Percentiles rank a stretch among this genome's conserved stretches.
These are phyloP conservation scores for Phyllosticta paracitricarpa DNA, from an alignment of 2,329 filamentous ascomycete genomes.

Conservation along the genomic window DNA sequence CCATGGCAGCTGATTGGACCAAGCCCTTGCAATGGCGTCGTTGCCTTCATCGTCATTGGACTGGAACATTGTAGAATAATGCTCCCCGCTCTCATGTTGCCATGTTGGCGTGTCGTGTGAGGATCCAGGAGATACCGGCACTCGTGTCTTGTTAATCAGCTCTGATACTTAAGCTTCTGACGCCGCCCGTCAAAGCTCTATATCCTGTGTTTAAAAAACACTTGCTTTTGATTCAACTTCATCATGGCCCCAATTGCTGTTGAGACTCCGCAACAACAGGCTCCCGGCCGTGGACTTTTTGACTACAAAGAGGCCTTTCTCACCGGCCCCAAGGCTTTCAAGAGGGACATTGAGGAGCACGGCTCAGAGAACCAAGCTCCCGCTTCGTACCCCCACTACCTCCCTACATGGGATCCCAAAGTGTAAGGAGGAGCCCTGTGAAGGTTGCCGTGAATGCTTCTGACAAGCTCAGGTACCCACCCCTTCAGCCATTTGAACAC, in stretches of 20 bases:
- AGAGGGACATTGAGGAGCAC: constrained; percentile 43
- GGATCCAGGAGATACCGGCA: not conserved
- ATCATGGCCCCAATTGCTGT: constrained; percentile 8
- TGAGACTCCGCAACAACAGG: constrained; percentile 1
- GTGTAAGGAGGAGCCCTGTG: constrained; percentile 23
- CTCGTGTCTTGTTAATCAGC: not conserved
- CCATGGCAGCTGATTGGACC: constrained; percentile 4
- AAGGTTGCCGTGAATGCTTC: constrained; percentile 7
- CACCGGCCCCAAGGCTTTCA: constrained; percentile 32
- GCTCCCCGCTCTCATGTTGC: not conserved
- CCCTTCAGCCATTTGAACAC: constrained; percentile 60
- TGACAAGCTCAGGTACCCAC: constrained; percentile 41
- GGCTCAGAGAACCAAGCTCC: constrained; percentile 44
- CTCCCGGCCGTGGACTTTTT: constrained; percentile 8
- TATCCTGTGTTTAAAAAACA: not conserved
- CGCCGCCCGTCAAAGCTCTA: not conserved
- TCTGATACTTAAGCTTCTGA: constrained; percentile 2
- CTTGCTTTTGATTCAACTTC: not conserved
- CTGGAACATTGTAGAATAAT: not conserved
- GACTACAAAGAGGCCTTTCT: constrained; percentile 36
- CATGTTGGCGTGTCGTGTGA: not conserved
- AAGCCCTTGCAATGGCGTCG: not conserved
- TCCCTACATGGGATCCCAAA: constrained; percentile 59
- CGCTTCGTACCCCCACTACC: constrained; percentile 60
- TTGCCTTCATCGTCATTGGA: not conserved